Evolutionary conservation across 805 yeast species (phyloP), one percentile per base, ranked within the genome.

Genomic region (Lachancea thermotolerans): DNA sequence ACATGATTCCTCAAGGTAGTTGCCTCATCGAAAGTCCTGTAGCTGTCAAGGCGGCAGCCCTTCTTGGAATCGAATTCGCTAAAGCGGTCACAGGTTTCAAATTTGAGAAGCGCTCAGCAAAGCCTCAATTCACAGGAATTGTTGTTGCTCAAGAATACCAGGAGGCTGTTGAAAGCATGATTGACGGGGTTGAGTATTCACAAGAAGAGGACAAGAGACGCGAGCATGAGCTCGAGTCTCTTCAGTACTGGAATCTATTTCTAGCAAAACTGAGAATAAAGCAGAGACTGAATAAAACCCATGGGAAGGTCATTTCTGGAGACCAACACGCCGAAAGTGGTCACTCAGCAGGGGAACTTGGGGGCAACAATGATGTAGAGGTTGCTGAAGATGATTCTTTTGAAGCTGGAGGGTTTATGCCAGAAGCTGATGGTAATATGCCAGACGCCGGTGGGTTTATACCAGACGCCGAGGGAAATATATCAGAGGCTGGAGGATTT

Each of bases 61-160:
- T 79, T 0, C 55, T 90, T 10, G 78, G 75, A 0, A 72, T 91
- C 6, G 95, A 87, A 52, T 88, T 73, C 67, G 97, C 95, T 0
- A 81, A 79, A 39, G 98, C 97, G 0, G 90, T 89, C 2, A 81
- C 82, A 2, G 87, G 90, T 0, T 91, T 93, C 66, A 93, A 87
- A 45, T 93, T 85, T 64, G 74, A 71, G 27, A 63, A 66, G 36
- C 62, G 70, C 27, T 56, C 57, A 31, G 80, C 84, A 0, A 80
- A 78, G 10, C 91, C 95, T 0, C 69, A 71, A 43, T 74, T 79
- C 35, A 79, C 81, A 4, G 98, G 98, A 2, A 75, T 88, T 21
- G 82, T 93, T 1, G 82, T 89, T 5, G 82, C 85, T 4, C 57
- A 58, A 18, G 82, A 81, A 55, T 78, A 48, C 44, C 64, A 59